These are phyloP conservation scores for Schizochytrium sp. DNA, from an alignment of 108 stramenopile genomes.

Conservation along the genomic window DNA sequence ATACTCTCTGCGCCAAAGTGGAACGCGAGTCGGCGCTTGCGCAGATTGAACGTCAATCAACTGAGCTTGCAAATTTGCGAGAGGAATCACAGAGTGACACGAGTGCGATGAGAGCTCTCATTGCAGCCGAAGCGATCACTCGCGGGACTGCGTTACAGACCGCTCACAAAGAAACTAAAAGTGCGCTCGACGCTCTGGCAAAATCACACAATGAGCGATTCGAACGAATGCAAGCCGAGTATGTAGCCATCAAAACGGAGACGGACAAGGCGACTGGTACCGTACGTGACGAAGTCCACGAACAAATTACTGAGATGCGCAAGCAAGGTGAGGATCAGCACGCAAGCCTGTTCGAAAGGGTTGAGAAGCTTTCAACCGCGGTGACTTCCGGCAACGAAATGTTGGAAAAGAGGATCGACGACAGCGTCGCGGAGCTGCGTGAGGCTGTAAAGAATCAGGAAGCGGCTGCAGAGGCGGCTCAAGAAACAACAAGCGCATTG, in stretches of 20 bases:
- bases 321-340: too few species aligned
- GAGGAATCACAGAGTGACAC: neutral
- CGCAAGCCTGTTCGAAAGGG: too few species aligned
- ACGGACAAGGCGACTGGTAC: neutral
- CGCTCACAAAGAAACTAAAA: neutral
- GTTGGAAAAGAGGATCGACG: too few species aligned
- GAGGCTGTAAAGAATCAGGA: neutral
- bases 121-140: neutral
- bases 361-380: too few species aligned
- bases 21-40: neutral
- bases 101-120: too few species aligned
- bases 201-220: neutral
- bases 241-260: neutral
- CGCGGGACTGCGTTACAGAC: neutral
- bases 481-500: neutral
- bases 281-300: neutral
- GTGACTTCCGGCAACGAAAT: too few species aligned
- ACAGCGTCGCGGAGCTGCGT: too few species aligned
- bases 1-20: neutral
- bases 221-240: neutral
- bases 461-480: neutral
- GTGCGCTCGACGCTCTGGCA: neutral
- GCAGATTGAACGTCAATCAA: neutral
- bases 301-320: neutral
- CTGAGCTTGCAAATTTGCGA: neutral